These are phyloP conservation scores for Eimeria falciformis DNA, from an alignment of 169 alveolate genomes.

Conservation along the genomic window DNA sequence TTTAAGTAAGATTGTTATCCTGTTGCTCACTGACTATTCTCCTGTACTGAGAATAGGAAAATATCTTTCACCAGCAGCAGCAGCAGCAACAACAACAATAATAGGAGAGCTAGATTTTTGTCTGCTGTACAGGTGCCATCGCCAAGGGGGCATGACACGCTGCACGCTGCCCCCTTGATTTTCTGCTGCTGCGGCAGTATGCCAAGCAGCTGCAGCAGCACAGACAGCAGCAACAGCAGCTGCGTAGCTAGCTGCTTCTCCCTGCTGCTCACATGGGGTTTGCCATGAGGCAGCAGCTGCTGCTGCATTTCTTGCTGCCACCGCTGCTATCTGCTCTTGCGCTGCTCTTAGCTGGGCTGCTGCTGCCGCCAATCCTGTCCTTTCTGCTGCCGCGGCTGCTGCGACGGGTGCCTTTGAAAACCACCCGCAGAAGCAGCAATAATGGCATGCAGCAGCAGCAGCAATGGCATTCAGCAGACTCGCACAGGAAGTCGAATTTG, in stretches of 20 bases:
- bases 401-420: constrained; percentile 20
- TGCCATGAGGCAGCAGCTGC: constrained; percentile 70
- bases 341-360: constrained; percentile 44
- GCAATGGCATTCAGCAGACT: constrained; percentile 36
- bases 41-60: too few species aligned
- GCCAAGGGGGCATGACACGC: constrained; percentile 25
- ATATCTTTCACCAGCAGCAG: not conserved
- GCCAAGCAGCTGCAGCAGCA: constrained; percentile 29
- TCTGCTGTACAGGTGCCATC: constrained; percentile 27
- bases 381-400: constrained; percentile 63
- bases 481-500: not conserved
- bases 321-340: constrained; percentile 35
- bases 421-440: constrained; percentile 10
- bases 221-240: not conserved
- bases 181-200: constrained; percentile 57
- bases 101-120: not conserved
- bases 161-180: not conserved
- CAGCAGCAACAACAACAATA: constrained; percentile 59
- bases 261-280: constrained; percentile 54
- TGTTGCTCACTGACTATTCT: too few species aligned
- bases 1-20: too few species aligned
- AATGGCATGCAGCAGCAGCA: not conserved
- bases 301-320: constrained; percentile 68
- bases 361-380: constrained; percentile 65
- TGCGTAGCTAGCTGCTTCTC: not conserved